Conservation (phyloP, 2,329 filamentous ascomycete species). For the Fusarium graminum region DNA sequence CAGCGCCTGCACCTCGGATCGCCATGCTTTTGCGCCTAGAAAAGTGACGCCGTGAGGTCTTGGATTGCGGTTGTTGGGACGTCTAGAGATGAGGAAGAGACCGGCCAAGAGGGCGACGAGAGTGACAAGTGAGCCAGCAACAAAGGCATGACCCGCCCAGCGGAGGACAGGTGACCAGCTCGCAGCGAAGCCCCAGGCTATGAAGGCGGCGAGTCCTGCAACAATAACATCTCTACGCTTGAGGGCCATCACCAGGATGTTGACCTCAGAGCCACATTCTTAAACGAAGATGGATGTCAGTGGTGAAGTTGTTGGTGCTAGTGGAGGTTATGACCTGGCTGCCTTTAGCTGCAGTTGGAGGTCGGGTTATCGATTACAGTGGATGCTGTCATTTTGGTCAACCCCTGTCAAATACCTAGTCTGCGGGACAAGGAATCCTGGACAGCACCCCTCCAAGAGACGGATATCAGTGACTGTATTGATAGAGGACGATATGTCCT, state of each 20-base stretch:
- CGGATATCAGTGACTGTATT: slow-evolving; percentile 2
- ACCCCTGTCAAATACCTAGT: slow-evolving; percentile 41
- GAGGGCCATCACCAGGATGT: slow-evolving; percentile 71
- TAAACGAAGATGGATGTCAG: slow-evolving; percentile 39
- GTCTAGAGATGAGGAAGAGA: slow-evolving; percentile 67
- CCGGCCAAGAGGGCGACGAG: slow-evolving; percentile 67
- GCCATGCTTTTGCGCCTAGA: slow-evolving; percentile 74
- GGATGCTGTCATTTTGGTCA: slow-evolving; percentile 43
- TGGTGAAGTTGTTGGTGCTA: slow-evolving; percentile 35
- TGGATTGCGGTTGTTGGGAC: slow-evolving; percentile 57
- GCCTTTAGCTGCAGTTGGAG: slow-evolving; percentile 3
- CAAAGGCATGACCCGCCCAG: slow-evolving; percentile 87
- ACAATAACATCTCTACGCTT: slow-evolving; percentile 78
- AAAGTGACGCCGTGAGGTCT: slow-evolving; percentile 68
- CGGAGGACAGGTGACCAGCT: slow-evolving; percentile 86
- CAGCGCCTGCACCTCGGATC: slow-evolving; percentile 75
- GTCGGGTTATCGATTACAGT: slow-evolving; percentile 44
- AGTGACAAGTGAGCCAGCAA: slow-evolving; percentile 73
- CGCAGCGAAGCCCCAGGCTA: slow-evolving; percentile 89
- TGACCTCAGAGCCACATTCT: slow-evolving; percentile 52
- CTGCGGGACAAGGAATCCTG: slow-evolving; percentile 37
- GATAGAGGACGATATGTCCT: background rate
- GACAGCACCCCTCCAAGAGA: slow-evolving; percentile 19
- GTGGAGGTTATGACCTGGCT: slow-evolving; percentile 26
- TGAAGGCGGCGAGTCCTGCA: slow-evolving; percentile 76